These are phyloP conservation scores for Saprolegnia diclina DNA, from an alignment of 352 stramenopile genomes.

Conservation along the genomic window DNA sequence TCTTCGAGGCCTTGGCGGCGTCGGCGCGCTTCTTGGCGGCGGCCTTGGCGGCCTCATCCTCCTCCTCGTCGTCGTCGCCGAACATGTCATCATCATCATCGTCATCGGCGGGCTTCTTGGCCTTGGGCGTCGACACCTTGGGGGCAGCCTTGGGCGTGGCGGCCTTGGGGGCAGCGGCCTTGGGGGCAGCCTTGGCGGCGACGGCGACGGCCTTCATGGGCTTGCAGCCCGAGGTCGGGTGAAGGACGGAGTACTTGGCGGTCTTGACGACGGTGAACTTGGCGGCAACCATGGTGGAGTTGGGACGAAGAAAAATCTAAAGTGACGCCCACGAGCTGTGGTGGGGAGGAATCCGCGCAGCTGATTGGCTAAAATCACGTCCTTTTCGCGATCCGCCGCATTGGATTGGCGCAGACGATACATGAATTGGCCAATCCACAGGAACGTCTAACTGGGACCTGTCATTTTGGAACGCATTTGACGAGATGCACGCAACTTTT, in stretches of 20 bases:
- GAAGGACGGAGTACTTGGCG: constrained; percentile 60
- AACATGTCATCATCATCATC: constrained; percentile 57
- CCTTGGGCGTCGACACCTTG: constrained; percentile 30
- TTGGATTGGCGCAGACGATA: background rate
- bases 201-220: constrained; percentile 49
- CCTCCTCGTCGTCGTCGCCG: constrained; percentile 50
- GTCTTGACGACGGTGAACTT: constrained; percentile 61
- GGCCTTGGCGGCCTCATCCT: constrained; percentile 45
- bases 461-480: background rate
- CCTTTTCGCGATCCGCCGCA: background rate
- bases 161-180: constrained; percentile 29
- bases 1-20: constrained; percentile 43
- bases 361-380: constrained; percentile 16
- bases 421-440: background rate
- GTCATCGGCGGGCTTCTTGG: constrained; percentile 34
- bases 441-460: background rate
- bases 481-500: constrained; percentile 26
- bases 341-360: background rate
- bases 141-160: constrained; percentile 30
- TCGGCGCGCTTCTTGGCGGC: constrained; percentile 49
- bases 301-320: constrained; percentile 1
- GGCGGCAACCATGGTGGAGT: constrained; percentile 36
- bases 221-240: constrained; percentile 50
- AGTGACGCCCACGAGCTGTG: background rate
- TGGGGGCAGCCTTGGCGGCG: constrained; percentile 30